A percentile compares a stretch with the other conserved stretches of the same genome.
phyloP scores from a whole-genome alignment of 2,329 filamentous ascomycete species.

The Fusarium armeniacum region DNA sequence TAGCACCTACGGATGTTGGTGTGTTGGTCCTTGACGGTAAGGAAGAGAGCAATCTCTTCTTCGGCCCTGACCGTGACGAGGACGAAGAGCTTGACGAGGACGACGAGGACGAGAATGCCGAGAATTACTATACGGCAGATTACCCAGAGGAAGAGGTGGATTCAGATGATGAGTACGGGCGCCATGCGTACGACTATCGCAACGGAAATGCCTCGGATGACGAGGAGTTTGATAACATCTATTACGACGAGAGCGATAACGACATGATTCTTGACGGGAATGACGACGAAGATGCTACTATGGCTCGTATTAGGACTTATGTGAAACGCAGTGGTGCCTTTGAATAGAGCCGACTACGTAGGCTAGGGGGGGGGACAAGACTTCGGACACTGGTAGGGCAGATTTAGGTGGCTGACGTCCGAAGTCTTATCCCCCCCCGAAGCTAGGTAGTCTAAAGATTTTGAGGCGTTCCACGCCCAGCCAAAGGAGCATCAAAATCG shows the following conservation, averaged over 20 bases:
- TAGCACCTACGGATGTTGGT: conserved; percentile 66
- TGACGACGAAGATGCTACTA: conserved; percentile 55
- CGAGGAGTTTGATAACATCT: conserved; percentile 65
- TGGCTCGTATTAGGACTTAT: conserved; percentile 57
- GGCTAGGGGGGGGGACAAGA: no score
- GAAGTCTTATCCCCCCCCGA: no score
- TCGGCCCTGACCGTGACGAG: conserved; percentile 70
- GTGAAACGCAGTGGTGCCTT: conserved; percentile 54
- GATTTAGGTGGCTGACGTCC: no score
- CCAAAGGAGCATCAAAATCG: conserved; percentile 17
- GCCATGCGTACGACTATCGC: conserved; percentile 68
- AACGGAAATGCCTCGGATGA: conserved; percentile 67
- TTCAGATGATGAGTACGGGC: conserved; percentile 70
- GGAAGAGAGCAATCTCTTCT: conserved; percentile 72
- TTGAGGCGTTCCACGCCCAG: conserved; percentile 35
- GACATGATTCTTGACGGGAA: conserved; percentile 56
- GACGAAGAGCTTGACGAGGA: conserved; percentile 71
- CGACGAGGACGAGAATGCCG: conserved; percentile 77
- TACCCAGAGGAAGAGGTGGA: conserved; percentile 85
- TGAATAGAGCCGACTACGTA: conserved; percentile 31
- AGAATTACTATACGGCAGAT: conserved; percentile 83
- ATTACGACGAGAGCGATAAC: conserved; percentile 56
- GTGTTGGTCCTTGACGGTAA: conserved; percentile 70
- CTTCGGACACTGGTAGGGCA: no score
- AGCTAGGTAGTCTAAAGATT: conserved; percentile 22